Conservation (phyloP, 345 rosid species). For the Citrus unshiu region DNA sequence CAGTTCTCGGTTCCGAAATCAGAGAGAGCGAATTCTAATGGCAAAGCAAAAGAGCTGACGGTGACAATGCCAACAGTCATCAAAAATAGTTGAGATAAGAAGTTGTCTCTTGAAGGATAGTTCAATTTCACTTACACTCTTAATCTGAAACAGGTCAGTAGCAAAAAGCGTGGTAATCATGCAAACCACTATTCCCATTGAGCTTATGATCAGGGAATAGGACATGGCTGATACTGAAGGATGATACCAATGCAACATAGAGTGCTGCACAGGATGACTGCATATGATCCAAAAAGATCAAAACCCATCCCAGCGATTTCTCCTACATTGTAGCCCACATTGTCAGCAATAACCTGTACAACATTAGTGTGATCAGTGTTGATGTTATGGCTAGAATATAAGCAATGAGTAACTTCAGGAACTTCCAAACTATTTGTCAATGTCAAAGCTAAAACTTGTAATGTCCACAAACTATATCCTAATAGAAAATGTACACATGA, state of each 20-base stretch:
- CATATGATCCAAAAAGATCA: slow-evolving; percentile 65
- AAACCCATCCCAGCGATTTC: slow-evolving; percentile 79
- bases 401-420: not conserved
- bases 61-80: slow-evolving; percentile 63
- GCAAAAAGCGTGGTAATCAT: slow-evolving; percentile 63
- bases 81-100: slow-evolving; percentile 57
- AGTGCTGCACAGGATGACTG: slow-evolving; percentile 70
- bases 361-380: not conserved
- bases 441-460: not conserved
- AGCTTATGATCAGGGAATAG: slow-evolving; percentile 52
- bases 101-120: slow-evolving; percentile 63
- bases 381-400: not conserved
- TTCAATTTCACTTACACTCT: slow-evolving; percentile 48
- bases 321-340: slow-evolving; percentile 75
- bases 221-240: slow-evolving; percentile 53
- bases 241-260: slow-evolving; percentile 63
- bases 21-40: slow-evolving; percentile 59
- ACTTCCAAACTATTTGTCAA: not conserved
- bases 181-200: slow-evolving; percentile 62
- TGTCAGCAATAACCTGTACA: slow-evolving; percentile 69
- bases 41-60: slow-evolving; percentile 48
- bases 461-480: not conserved
- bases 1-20: slow-evolving; percentile 53
- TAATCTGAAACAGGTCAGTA: slow-evolving; percentile 56
- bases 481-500: not conserved